Percentiles rank a stretch among this genome's conserved stretches.
These are phyloP conservation scores for Citrus inodora DNA, from an alignment of 345 rosid species.

Conservation along the genomic window DNA sequence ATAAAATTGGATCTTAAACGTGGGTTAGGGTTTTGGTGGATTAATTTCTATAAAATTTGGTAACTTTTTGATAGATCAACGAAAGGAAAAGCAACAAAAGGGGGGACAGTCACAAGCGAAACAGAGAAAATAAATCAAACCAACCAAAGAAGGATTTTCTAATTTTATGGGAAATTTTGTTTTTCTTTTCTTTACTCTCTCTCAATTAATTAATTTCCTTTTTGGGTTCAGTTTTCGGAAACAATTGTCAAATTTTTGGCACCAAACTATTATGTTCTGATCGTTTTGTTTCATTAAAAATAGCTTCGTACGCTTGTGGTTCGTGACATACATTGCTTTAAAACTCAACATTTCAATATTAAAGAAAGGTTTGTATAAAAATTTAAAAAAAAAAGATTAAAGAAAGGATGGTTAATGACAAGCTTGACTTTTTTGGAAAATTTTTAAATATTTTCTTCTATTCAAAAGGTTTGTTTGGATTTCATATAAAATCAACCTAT, in stretches of 20 bases:
- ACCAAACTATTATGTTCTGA: not conserved
- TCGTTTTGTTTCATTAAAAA: not conserved
- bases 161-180: not conserved
- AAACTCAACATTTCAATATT: too few relatives aligned
- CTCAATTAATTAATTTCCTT: not conserved
- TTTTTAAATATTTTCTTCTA: too few relatives aligned
- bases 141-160: not conserved
- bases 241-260: not conserved
- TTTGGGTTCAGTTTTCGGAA: not conserved
- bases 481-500: too few relatives aligned
- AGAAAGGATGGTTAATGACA: not conserved
- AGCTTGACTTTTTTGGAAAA: not conserved
- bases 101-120: slow-evolving; percentile 7
- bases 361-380: too few relatives aligned
- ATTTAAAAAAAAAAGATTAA: too few relatives aligned
- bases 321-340: not conserved
- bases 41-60: not conserved
- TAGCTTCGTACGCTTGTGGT: too few relatives aligned
- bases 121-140: slow-evolving; percentile 1
- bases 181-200: not conserved
- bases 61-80: not conserved
- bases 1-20: not conserved
- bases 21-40: not conserved
- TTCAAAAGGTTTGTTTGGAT: too few relatives aligned
- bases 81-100: not conserved